These are phyloP conservation scores for Fibroporia radiculosa DNA, from an alignment of 768 basidiomycete species.

Conservation along the genomic window DNA sequence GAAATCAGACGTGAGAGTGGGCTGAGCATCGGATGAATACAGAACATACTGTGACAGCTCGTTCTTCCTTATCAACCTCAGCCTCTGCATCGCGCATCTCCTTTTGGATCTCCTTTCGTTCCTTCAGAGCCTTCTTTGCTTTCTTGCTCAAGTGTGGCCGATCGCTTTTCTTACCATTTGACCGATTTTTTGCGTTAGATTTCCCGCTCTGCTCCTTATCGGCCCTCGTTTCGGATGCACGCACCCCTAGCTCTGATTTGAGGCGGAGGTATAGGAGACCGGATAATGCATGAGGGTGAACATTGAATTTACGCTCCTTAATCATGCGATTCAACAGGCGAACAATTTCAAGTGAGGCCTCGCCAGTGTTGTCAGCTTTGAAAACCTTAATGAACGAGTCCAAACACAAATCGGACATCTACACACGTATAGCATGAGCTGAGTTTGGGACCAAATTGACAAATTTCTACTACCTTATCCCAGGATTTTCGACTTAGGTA, in stretches of 20 bases:
- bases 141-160: conserved; percentile 89
- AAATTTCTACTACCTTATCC: conserved; percentile 78
- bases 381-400: conserved; percentile 78
- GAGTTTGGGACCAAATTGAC: conserved; percentile 7
- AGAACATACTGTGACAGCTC: conserved; percentile 63
- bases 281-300: conserved; percentile 83
- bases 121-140: conserved; percentile 75
- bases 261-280: conserved; percentile 82
- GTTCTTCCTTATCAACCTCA: conserved; percentile 88
- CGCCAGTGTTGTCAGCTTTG: conserved; percentile 71
- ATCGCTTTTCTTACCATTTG: conserved; percentile 43
- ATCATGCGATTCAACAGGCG: conserved; percentile 92
- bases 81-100: conserved; percentile 94
- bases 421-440: conserved; percentile 7
- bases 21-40: conserved; percentile 13
- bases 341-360: conserved; percentile 79
- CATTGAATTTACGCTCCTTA: conserved; percentile 84
- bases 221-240: conserved; percentile 63
- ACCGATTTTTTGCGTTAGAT: conserved; percentile 12
- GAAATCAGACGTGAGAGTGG: conserved; percentile 5
- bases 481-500: conserved; percentile 80
- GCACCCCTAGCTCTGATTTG: conserved; percentile 75
- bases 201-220: conserved; percentile 40
- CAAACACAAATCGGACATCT: conserved; percentile 85
- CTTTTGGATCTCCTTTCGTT: conserved; percentile 82